A percentile compares a stretch with the other conserved stretches of the same genome.
These are phyloP conservation scores for Botrytis paeoniae DNA, from an alignment of 2,329 filamentous ascomycete genomes.

Conservation along the genomic window DNA sequence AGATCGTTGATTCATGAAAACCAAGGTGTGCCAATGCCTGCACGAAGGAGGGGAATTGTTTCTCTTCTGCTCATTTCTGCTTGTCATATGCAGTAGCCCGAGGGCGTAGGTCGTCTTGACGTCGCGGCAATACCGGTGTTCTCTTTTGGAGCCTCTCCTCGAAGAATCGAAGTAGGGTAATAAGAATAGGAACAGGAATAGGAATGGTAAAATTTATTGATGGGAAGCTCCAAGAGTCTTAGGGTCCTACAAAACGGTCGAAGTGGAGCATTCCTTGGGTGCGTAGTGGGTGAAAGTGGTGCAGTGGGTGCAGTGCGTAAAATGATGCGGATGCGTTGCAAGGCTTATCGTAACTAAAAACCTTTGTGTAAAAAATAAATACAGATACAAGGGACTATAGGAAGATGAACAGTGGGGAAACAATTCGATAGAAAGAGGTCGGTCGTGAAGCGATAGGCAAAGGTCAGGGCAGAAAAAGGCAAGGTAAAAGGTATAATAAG, in stretches of 20 bases:
- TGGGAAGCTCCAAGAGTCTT: conserved; percentile 3
- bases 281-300: conserved; percentile 7
- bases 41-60: conserved; percentile 36
- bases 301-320: not conserved
- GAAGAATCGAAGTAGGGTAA: conserved; percentile 2
- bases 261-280: conserved; percentile 14
- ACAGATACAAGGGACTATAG: not conserved
- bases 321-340: conserved; percentile 17
- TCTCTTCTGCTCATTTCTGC: conserved; percentile 38
- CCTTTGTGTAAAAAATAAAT: not conserved
- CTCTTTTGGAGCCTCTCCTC: not conserved
- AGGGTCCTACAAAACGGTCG: conserved; percentile 10
- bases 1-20: conserved; percentile 27
- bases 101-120: conserved; percentile 16
- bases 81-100: conserved; percentile 23
- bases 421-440: not conserved
- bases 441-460: conserved; percentile 15
- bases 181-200: not conserved
- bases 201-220: not conserved
- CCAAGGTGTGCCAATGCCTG: conserved; percentile 38
- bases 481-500: not conserved
- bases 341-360: conserved; percentile 14
- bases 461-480: not conserved
- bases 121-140: conserved; percentile 3
- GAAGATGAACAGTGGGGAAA: conserved; percentile 1